Percentiles rank a stretch among this genome's conserved stretches.
Conservation (phyloP, 176 grass and related monocot species). For the Rhynchospora tenuis region DNA sequence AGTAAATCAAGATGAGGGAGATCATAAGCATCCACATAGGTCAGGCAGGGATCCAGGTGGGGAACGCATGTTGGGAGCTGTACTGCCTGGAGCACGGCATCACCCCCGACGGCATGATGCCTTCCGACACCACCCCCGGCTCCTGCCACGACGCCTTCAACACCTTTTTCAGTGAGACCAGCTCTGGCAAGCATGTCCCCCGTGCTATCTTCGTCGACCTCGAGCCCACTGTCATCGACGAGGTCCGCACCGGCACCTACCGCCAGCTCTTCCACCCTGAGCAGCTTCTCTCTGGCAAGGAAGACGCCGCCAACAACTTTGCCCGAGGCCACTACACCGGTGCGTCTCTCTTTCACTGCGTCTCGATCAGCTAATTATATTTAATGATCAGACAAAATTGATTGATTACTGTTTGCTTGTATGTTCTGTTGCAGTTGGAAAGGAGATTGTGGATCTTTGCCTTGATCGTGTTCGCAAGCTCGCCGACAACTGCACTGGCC, state of each 20-base stretch:
- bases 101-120: constrained; percentile 71
- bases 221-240: constrained; percentile 93
- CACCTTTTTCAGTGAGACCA: constrained; percentile 93
- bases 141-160: constrained; percentile 81
- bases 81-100: constrained; percentile 97
- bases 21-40: constrained; percentile 96
- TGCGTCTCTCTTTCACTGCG: too few species aligned
- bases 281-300: constrained; percentile 91
- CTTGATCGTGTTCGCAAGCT: constrained; percentile 88
- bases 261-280: constrained; percentile 94
- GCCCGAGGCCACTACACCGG: constrained; percentile 84
- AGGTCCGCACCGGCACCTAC: constrained; percentile 68
- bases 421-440: constrained; percentile 71
- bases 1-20: constrained; percentile 82
- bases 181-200: constrained; percentile 77
- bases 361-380: too few species aligned
- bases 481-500: constrained; percentile 92
- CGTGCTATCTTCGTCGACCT: constrained; percentile 92
- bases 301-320: constrained; percentile 95
- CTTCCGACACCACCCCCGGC: constrained; percentile 60
- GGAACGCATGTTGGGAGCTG: constrained; percentile 91
- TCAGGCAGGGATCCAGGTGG: constrained; percentile 89
- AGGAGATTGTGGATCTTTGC: constrained; percentile 90
- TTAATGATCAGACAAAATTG: too few species aligned
- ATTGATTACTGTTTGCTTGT: too few species aligned